These are phyloP conservation scores for Sporisorium exsertum DNA, from an alignment of 1,284 basidiomycete genomes.

Conservation along the genomic window DNA sequence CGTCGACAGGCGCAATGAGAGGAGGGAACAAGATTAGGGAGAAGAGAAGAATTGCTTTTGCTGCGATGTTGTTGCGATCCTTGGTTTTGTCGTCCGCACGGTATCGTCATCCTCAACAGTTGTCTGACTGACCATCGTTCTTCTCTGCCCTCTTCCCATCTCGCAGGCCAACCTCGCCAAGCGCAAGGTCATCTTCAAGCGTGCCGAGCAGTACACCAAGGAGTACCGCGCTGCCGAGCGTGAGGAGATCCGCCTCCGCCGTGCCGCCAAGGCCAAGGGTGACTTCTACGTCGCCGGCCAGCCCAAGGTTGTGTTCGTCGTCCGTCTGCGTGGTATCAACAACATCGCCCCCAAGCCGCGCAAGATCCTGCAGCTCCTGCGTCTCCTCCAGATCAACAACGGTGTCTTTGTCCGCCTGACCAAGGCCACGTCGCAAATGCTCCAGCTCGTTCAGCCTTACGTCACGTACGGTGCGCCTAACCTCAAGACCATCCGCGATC, in stretches of 20 bases:
- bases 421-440: conserved; percentile 96
- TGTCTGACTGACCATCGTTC: conserved; percentile 17
- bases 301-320: conserved; percentile 96
- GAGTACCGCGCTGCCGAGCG: conserved; percentile 92
- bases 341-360: conserved; percentile 99
- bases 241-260: conserved; percentile 96
- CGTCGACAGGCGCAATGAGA: background rate
- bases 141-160: background rate
- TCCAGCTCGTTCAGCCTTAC: conserved; percentile 96
- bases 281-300: conserved; percentile 98
- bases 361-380: conserved; percentile 98
- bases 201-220: conserved; percentile 97
- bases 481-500: conserved; percentile 94
- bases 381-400: conserved; percentile 99
- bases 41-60: background rate
- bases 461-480: conserved; percentile 90
- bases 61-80: background rate
- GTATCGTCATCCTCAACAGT: background rate
- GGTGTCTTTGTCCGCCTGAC: conserved; percentile 98
- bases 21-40: background rate
- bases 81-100: background rate
- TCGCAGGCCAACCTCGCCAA: conserved; percentile 85
- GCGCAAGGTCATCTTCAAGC: conserved; percentile 99
- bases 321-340: conserved; percentile 94
- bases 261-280: conserved; percentile 88